Percentiles rank a stretch among this genome's conserved stretches.
Evolutionary conservation across 2,329 filamentous ascomycete genomes (phyloP).

Genomic region (Ascochyta viciae-villosae): DNA sequence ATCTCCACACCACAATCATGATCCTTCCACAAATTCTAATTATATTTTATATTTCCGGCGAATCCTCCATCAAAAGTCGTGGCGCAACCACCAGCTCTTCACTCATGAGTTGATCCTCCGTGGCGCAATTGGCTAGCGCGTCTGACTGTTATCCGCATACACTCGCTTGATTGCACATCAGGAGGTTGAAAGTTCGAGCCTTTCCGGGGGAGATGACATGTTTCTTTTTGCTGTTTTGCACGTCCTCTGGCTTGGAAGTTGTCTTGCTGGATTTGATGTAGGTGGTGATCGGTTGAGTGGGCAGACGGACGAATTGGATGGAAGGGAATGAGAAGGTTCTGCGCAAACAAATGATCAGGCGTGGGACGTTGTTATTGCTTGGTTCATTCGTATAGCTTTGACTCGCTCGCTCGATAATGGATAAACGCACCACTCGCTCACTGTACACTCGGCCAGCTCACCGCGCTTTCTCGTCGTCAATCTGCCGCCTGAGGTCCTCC

Average conservation of each 20-base stretch:
- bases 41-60: neutral
- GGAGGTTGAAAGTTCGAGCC: constrained; percentile 26
- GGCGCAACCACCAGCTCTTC: constrained; percentile 4
- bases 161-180: constrained; percentile 22
- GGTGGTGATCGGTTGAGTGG: too few relatives aligned
- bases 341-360: neutral
- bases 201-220: constrained; percentile 21
- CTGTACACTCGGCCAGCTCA: neutral
- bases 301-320: too few relatives aligned
- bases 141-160: constrained; percentile 59
- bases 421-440: neutral
- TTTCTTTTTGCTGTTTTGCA: neutral
- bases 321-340: too few relatives aligned
- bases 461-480: constrained; percentile 80
- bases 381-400: too few relatives aligned
- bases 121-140: constrained; percentile 61
- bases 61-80: neutral
- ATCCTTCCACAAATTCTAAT: neutral
- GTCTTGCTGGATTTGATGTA: too few relatives aligned
- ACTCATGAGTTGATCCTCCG: constrained; percentile 26
- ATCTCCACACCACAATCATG: too few relatives aligned
- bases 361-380: too few relatives aligned
- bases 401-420: too few relatives aligned
- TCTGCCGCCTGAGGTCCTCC: constrained; percentile 77
- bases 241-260: neutral